Evolutionary conservation across 257 asterid species (phyloP), one percentile per base, ranked within the genome.

Genomic region (Phtheirospermum japonicum): DNA sequence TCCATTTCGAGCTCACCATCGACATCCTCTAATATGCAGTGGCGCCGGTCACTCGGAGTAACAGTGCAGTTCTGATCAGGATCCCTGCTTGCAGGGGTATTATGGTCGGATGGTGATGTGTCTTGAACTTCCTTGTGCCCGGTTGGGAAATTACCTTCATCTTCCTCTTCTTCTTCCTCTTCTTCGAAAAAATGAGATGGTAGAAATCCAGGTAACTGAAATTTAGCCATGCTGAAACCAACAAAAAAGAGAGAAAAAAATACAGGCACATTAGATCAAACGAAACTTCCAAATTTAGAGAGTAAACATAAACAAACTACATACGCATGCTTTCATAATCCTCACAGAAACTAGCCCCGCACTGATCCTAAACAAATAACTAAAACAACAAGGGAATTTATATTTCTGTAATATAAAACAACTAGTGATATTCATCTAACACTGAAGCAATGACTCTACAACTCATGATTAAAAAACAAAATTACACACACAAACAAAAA

Each of bases 1-100:
- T 92, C 99, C 99, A 92, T 92, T 74, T 92, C 99, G 64, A 92
- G 99, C 84, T 92, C 99, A 69, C 95, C 97, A 52, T 92, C 97
- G 9, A 92, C 99, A 71, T 92, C 97, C 80, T 92, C 95, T 75
- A 92, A 76, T 59, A 89, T 80, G 79, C 79, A 76, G 76, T 83
- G 95, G 54, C 84, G 91, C 66, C 89, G 82, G 71, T 89, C 96
- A 76, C 75, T 83, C 36, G 99, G 89, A 70, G 96, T 80, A 65
- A 79, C 73, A 4, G 58, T 39, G 63, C 66, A 67, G 75, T 73
- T 80, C 69, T 85, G 28, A 23, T 23, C 97, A 46, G 76, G 72
- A 68, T 83, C 90, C 67, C 76, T 68, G 57, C 76, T 78, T 42
- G 76, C 77, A 68, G 84, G 87, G 28, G 77, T 75, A 20, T 18